Evolutionary conservation across 2,329 filamentous ascomycete genomes (phyloP).

Genomic region (Aspergillus neoniger): DNA sequence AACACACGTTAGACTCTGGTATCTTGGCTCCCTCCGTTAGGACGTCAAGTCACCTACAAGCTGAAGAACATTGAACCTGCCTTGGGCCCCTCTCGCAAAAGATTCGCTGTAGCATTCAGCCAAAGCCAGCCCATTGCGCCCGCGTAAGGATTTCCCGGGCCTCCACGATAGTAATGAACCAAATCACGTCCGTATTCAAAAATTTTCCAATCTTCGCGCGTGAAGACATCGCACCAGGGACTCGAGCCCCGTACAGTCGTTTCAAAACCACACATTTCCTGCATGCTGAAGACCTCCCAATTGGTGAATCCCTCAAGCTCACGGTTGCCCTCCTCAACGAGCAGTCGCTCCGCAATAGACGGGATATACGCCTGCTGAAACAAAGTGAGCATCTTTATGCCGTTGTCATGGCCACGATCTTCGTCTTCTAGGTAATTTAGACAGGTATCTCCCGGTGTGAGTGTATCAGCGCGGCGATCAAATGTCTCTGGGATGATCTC

Average conservation of each 20-base stretch:
- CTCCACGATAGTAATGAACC: conserved; percentile 60
- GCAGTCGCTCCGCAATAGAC: conserved; percentile 49
- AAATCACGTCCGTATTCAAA: conserved; percentile 63
- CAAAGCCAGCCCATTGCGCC: conserved; percentile 59
- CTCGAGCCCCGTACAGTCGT: conserved; percentile 55
- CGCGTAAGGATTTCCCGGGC: conserved; percentile 58
- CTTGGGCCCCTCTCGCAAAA: conserved; percentile 49
- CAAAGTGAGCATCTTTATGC: conserved; percentile 48
- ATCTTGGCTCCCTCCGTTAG: not conserved
- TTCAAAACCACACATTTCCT: conserved; percentile 64
- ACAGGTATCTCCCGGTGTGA: conserved; percentile 57
- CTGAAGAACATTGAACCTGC: conserved; percentile 57
- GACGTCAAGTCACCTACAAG: conserved; percentile 47
- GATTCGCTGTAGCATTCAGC: conserved; percentile 57
- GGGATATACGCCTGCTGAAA: conserved; percentile 54
- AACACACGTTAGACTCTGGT: not conserved
- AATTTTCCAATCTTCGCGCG: conserved; percentile 53
- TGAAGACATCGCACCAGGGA: conserved; percentile 60
- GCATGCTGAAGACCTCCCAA: conserved; percentile 59
- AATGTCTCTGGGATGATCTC: conserved; percentile 56
- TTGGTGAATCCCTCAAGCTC: conserved; percentile 47
- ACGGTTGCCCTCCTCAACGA: conserved; percentile 22
- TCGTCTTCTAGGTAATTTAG: conserved; percentile 40
- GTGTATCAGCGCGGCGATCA: conserved; percentile 55
- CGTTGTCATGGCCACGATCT: conserved; percentile 52